A percentile compares a stretch with the other conserved stretches of the same genome.
Conservation (phyloP, 352 stramenopile species). For the Saprolegnia parasitica region DNA sequence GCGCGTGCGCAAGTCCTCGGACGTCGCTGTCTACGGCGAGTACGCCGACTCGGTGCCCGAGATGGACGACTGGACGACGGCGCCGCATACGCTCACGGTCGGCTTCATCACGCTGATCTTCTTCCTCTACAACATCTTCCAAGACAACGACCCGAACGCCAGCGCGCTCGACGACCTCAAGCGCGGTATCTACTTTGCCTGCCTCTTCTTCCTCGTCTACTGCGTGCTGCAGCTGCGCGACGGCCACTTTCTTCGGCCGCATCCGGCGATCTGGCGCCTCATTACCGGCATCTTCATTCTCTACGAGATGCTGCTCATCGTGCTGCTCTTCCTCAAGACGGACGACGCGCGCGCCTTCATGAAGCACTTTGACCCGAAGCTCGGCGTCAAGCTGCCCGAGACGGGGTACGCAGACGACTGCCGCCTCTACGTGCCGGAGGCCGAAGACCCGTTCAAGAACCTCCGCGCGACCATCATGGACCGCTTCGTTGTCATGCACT, state of each 20-base stretch:
- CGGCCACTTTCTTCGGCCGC: conserved; percentile 80
- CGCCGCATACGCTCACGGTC: conserved; percentile 74
- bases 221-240: conserved; percentile 81
- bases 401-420: conserved; percentile 81
- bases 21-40: conserved; percentile 58
- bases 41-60: conserved; percentile 68
- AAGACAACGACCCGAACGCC: conserved; percentile 43
- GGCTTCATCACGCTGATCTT: conserved; percentile 75
- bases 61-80: conserved; percentile 74
- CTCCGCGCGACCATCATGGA: conserved; percentile 77
- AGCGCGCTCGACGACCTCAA: conserved; percentile 53
- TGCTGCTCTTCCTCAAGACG: conserved; percentile 80
- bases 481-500: conserved; percentile 88
- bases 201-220: conserved; percentile 84
- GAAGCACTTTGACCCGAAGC: conserved; percentile 70
- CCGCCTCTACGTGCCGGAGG: conserved; percentile 80
- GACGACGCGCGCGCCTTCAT: conserved; percentile 78
- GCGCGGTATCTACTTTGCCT: conserved; percentile 71
- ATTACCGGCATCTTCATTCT: conserved; percentile 89
- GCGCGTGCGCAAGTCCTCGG: conserved; percentile 42
- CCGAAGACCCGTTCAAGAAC: conserved; percentile 71
- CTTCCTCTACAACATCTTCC: conserved; percentile 83
- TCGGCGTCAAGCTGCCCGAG: conserved; percentile 74
- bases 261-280: conserved; percentile 88
- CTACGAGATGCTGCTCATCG: conserved; percentile 88